Evolutionary conservation across 192 early-diverging fungal genomes (phyloP).

Genomic region (Spizellomyces punctatus): DNA sequence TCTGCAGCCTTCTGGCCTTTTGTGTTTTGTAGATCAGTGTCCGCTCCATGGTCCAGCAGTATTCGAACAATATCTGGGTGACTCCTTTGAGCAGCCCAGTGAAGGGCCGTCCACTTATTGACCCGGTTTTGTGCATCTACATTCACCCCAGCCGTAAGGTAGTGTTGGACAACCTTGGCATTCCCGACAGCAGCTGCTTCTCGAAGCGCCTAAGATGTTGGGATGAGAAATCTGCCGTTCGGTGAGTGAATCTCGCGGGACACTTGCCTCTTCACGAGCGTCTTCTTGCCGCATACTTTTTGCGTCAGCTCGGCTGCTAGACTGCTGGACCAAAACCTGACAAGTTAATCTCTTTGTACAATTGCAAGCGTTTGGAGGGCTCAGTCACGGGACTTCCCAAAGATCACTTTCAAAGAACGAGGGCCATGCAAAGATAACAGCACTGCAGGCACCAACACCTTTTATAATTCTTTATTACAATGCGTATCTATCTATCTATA

Average conservation of each 20-base stretch:
- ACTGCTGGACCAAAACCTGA: too few species aligned
- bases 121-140: slow-evolving; percentile 72
- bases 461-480: too few species aligned
- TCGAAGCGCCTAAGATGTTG: slow-evolving; percentile 19
- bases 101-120: slow-evolving; percentile 87
- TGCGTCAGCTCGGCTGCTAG: too few species aligned
- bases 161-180: slow-evolving; percentile 64
- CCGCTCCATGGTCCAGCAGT: slow-evolving; percentile 77
- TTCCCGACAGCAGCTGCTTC: slow-evolving; percentile 73
- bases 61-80: slow-evolving; percentile 71
- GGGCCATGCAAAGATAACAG: too few species aligned
- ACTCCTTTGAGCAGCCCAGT: slow-evolving; percentile 89
- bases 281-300: slow-evolving; percentile 44
- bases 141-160: slow-evolving; percentile 64
- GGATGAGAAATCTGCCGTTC: not conserved
- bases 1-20: slow-evolving; percentile 76
- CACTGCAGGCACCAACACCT: too few species aligned
- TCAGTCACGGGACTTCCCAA: too few species aligned
- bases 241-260: slow-evolving; percentile 81
- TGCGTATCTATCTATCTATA: too few species aligned
- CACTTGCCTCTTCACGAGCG: slow-evolving; percentile 72
- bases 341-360: too few species aligned
- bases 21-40: slow-evolving; percentile 61
- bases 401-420: too few species aligned
- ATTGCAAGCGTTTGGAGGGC: too few species aligned